These are phyloP conservation scores for Gaertneriomyces semiglobifer DNA, from an alignment of 192 early-diverging fungal genomes.

Conservation along the genomic window DNA sequence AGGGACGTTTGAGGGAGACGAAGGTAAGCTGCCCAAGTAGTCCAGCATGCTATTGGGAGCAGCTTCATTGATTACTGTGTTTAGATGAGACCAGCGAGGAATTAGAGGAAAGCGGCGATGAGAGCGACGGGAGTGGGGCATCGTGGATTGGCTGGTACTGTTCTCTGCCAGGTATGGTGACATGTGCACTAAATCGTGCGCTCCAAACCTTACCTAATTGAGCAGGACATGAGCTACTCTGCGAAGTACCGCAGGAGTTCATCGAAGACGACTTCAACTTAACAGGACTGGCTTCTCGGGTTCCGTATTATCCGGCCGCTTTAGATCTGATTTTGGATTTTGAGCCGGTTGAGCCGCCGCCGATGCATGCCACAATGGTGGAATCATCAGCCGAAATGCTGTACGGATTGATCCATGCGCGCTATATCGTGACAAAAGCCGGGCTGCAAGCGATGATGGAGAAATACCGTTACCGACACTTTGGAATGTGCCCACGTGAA, in stretches of 20 bases:
- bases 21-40: no score
- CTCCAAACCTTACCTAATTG: neutral
- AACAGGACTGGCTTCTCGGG: conserved; percentile 78
- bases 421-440: conserved; percentile 83
- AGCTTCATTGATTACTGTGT: no score
- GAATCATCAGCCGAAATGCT: conserved; percentile 86
- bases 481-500: conserved; percentile 54
- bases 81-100: no score
- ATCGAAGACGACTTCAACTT: conserved; percentile 98
- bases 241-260: conserved; percentile 52
- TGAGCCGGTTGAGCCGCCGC: conserved; percentile 42
- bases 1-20: no score
- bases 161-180: conserved; percentile 50
- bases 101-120: no score
- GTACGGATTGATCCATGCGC: conserved; percentile 91
- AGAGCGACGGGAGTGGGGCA: no score
- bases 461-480: conserved; percentile 36
- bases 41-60: no score
- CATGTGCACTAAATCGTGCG: neutral
- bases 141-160: conserved; percentile 63
- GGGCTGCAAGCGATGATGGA: conserved; percentile 81
- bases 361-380: conserved; percentile 55
- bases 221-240: conserved; percentile 48
- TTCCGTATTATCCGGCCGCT: conserved; percentile 86
- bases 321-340: conserved; percentile 93